Evolutionary conservation across 164 flowering plant species (phyloP).

Genomic region (Nymphaea colorata): DNA sequence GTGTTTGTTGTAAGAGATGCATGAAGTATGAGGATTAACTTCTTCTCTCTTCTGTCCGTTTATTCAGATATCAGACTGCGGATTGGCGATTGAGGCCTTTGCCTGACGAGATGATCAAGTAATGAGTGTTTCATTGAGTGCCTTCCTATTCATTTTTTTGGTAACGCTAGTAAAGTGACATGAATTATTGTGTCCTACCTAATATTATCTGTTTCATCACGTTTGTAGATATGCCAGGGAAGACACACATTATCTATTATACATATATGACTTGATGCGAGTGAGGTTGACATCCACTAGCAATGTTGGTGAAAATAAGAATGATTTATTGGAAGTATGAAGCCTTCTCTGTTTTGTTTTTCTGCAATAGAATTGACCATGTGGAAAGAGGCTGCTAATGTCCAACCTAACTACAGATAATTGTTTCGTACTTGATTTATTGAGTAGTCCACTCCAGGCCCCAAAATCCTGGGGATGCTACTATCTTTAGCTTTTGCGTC

Average conservation of each 20-base stretch:
- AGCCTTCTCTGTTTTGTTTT: not conserved
- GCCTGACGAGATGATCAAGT: slow-evolving; percentile 83
- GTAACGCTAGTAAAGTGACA: not conserved
- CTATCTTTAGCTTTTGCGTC: no score
- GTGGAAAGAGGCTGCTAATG: no score
- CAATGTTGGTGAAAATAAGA: slow-evolving; percentile 29
- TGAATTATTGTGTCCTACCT: not conserved
- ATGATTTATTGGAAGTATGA: slow-evolving; percentile 60
- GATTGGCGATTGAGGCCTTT: slow-evolving; percentile 96
- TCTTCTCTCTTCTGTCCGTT: not conserved
- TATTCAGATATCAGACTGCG: slow-evolving; percentile 91
- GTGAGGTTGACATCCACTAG: slow-evolving; percentile 31
- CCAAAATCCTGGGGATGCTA: no score
- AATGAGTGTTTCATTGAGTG: slow-evolving; percentile 2
- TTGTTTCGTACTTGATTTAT: no score
- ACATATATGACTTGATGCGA: slow-evolving; percentile 79
- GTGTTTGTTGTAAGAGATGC: no score
- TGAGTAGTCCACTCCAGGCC: no score
- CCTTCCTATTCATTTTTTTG: not conserved
- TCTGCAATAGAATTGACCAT: no score
- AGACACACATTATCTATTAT: slow-evolving; percentile 88
- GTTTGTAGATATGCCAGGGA: slow-evolving; percentile 85
- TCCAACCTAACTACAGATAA: no score
- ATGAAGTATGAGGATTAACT: no score
- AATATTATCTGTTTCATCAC: not conserved